Conservation (phyloP, 352 stramenopile genomes). For the Phytopythium chamaehyphon region DNA sequence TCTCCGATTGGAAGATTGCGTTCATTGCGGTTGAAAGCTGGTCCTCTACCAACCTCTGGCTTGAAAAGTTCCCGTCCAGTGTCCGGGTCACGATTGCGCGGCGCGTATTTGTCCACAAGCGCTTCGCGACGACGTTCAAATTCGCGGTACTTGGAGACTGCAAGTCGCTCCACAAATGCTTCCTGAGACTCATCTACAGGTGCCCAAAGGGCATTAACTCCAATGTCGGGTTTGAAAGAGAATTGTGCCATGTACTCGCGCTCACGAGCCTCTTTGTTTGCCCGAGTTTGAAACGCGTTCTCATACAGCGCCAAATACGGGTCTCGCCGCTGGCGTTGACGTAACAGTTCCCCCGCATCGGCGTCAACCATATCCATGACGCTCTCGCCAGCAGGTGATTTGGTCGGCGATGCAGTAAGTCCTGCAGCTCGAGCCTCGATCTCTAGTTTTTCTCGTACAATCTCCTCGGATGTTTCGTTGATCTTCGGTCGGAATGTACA, state of each 20-base stretch:
- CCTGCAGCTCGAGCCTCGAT: slow-evolving; percentile 23
- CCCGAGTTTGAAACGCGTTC: slow-evolving; percentile 48
- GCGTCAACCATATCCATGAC: slow-evolving; percentile 15
- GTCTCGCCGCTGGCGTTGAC: slow-evolving; percentile 26
- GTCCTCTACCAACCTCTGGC: slow-evolving; percentile 54
- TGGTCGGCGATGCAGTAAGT: neutral
- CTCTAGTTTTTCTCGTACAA: slow-evolving; percentile 66
- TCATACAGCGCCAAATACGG: slow-evolving; percentile 70
- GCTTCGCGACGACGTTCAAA: slow-evolving; percentile 48
- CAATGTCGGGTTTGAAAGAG: slow-evolving; percentile 77
- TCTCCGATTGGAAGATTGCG: slow-evolving; percentile 66
- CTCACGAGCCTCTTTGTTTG: slow-evolving; percentile 38
- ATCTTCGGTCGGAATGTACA: slow-evolving; percentile 75
- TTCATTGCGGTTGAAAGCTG: slow-evolving; percentile 70
- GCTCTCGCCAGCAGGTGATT: neutral
- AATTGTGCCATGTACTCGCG: slow-evolving; percentile 59
- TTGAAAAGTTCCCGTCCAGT: slow-evolving; percentile 68
- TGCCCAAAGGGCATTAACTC: slow-evolving; percentile 64
- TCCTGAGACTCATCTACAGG: slow-evolving; percentile 25
- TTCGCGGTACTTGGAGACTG: slow-evolving; percentile 65
- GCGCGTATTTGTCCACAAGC: slow-evolving; percentile 63
- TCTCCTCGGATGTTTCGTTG: slow-evolving; percentile 65
- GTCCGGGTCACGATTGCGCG: slow-evolving; percentile 38
- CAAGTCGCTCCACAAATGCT: slow-evolving; percentile 65
- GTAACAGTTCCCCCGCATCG: slow-evolving; percentile 13